A percentile compares a stretch with the other conserved stretches of the same genome.
Conservation (phyloP, 768 basidiomycete genomes). For the Filobasidium floriforme region DNA sequence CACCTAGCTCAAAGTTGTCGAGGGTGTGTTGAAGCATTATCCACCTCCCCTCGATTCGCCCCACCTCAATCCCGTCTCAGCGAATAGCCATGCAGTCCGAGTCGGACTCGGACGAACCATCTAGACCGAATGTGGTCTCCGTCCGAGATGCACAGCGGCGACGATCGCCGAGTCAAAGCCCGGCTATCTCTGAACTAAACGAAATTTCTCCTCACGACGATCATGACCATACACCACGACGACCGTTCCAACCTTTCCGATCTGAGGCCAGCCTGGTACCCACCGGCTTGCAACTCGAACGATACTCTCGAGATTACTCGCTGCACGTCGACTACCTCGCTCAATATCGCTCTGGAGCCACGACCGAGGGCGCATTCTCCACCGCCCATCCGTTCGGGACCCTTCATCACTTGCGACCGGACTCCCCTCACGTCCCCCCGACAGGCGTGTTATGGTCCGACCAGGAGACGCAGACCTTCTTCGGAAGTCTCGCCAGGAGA, state of each 20-base stretch:
- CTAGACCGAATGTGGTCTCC: no score
- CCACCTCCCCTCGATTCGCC: no score
- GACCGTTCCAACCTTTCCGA: no score
- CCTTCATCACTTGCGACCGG: background rate
- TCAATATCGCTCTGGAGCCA: background rate
- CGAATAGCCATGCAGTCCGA: no score
- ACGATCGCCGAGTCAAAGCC: background rate
- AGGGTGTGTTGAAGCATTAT: no score
- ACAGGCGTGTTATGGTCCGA: conserved; percentile 55
- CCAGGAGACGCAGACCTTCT: conserved; percentile 64
- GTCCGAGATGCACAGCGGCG: no score
- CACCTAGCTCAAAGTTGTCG: background rate
- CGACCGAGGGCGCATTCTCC: conserved; percentile 1
- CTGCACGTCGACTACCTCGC: conserved; percentile 2
- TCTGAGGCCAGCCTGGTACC: background rate
- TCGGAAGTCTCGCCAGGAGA: conserved; percentile 59
- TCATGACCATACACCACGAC: background rate
- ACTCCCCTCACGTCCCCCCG: conserved; percentile 5
- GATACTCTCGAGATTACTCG: background rate
- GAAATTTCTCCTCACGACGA: background rate
- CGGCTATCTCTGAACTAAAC: background rate
- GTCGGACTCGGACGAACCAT: no score
- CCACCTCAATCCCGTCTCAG: no score
- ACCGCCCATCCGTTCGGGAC: conserved; percentile 1
- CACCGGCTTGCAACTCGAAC: background rate